These are phyloP conservation scores for Hanseniaspora singularis DNA, from an alignment of 805 yeast species.

Conservation along the genomic window DNA sequence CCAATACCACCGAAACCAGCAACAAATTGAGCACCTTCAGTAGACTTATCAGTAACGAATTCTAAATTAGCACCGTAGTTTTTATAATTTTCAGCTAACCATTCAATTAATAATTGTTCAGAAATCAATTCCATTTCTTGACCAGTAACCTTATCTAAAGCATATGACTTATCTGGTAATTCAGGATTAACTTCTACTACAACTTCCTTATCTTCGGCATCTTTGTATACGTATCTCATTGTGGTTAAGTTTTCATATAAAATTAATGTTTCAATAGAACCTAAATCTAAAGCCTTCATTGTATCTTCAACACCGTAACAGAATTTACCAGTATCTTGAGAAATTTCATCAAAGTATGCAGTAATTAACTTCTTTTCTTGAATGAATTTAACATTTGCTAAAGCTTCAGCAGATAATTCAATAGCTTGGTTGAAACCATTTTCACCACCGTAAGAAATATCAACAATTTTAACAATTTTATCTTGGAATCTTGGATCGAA, in stretches of 20 bases:
- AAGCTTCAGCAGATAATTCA: constrained; percentile 91
- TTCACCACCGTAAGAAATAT: constrained; percentile 97
- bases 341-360: constrained; percentile 88
- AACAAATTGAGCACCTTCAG: constrained; percentile 97
- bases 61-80: constrained; percentile 91
- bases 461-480: constrained; percentile 84
- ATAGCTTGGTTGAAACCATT: constrained; percentile 99
- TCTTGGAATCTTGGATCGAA: constrained; percentile 82
- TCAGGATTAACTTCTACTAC: constrained; percentile 63
- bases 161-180: constrained; percentile 60
- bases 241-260: constrained; percentile 86
- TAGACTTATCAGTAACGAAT: constrained; percentile 89
- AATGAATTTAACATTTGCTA: constrained; percentile 91
- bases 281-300: constrained; percentile 86
- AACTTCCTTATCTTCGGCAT: constrained; percentile 66
- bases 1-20: constrained; percentile 99
- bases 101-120: constrained; percentile 80
- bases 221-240: constrained; percentile 72
- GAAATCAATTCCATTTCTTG: constrained; percentile 79
- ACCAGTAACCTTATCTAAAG: constrained; percentile 75
- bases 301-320: constrained; percentile 98
- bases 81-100: constrained; percentile 96
- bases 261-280: constrained; percentile 87
- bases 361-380: constrained; percentile 95
- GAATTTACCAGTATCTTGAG: constrained; percentile 93